A percentile compares a stretch with the other conserved stretches of the same genome.
phyloP scores from a whole-genome alignment of 2,329 filamentous ascomycete genomes.

The Pyricularia grisea region DNA sequence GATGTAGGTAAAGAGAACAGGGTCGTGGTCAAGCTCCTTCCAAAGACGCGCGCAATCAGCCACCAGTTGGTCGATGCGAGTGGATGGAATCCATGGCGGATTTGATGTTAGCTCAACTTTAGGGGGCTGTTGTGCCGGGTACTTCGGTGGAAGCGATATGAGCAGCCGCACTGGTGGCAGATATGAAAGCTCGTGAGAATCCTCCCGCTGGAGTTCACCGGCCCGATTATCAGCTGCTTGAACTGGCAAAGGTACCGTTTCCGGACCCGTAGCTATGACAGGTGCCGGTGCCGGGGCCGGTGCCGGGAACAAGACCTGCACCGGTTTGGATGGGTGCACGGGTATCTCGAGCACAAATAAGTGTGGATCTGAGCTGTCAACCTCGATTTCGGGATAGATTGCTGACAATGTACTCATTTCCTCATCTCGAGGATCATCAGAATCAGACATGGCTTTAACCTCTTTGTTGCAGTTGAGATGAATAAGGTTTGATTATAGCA shows the following conservation, averaged over 20 bases:
- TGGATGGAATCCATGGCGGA: constrained; percentile 46
- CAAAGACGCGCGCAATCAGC: constrained; percentile 43
- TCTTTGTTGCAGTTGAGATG: neutral
- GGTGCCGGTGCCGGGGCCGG: constrained; percentile 8
- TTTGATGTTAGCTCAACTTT: constrained; percentile 38
- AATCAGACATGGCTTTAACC: constrained; percentile 17
- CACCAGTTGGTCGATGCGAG: constrained; percentile 39
- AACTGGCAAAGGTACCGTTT: constrained; percentile 2
- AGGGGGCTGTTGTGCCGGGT: constrained; percentile 45
- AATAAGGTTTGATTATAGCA: neutral
- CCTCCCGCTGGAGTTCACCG: constrained; percentile 12
- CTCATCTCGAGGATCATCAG: constrained; percentile 42
- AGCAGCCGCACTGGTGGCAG: constrained; percentile 47
- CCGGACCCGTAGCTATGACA: neutral
- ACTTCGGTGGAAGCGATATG: constrained; percentile 46
- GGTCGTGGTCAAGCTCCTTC: constrained; percentile 51
- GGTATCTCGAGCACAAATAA: constrained; percentile 48
- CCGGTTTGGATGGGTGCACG: constrained; percentile 41
- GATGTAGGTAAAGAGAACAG: constrained; percentile 53
- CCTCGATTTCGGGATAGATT: constrained; percentile 57
- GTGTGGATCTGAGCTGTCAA: constrained; percentile 31
- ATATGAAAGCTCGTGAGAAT: constrained; percentile 43
- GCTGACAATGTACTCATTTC: constrained; percentile 53
- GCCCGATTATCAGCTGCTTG: constrained; percentile 7
- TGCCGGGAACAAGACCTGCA: constrained; percentile 49